Evolutionary conservation across 371 early-diverging fungal genomes (phyloP).

Genomic region (Haplosporangium sp.): DNA sequence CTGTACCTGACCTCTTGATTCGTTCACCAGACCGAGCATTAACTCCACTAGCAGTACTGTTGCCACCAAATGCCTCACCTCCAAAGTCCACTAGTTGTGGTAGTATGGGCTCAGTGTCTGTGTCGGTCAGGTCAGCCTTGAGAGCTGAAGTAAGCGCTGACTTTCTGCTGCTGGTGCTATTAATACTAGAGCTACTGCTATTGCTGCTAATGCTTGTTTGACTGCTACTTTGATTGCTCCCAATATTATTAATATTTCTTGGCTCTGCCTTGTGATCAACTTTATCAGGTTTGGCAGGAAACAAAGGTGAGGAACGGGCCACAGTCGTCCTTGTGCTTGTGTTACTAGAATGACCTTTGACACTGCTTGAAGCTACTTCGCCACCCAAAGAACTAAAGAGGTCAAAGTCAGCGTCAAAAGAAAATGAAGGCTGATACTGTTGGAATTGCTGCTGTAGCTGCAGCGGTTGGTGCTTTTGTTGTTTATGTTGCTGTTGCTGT

Average conservation of each 20-base stretch:
- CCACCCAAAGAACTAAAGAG: constrained; percentile 13
- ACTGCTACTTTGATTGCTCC: constrained; percentile 1
- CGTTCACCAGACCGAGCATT: constrained; percentile 1
- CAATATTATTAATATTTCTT: not conserved
- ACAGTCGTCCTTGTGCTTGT: constrained; percentile 16
- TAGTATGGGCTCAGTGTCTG: constrained; percentile 4
- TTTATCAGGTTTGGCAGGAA: constrained; percentile 15
- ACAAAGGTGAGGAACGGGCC: constrained; percentile 14
- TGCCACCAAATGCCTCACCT: not conserved
- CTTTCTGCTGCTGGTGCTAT: constrained; percentile 4
- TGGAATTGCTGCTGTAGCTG: constrained; percentile 10
- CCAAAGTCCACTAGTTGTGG: constrained; percentile 17
- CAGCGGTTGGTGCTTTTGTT: constrained; percentile 9
- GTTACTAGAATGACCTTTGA: constrained; percentile 14
- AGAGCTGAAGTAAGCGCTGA: not conserved
- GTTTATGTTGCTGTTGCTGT: constrained; percentile 6
- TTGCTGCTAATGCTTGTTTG: not conserved
- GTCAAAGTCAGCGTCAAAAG: constrained; percentile 24
- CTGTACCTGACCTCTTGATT: not conserved
- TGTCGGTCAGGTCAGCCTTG: constrained; percentile 11
- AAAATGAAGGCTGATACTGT: constrained; percentile 13
- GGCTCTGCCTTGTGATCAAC: constrained; percentile 20
- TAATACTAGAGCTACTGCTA: constrained; percentile 2
- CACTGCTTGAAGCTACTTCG: not conserved
- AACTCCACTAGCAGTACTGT: not conserved